Base-by-base conservation (phyloP, 495 filamentous ascomycete genomes). In the Aspergillus nanangensis region DNA sequence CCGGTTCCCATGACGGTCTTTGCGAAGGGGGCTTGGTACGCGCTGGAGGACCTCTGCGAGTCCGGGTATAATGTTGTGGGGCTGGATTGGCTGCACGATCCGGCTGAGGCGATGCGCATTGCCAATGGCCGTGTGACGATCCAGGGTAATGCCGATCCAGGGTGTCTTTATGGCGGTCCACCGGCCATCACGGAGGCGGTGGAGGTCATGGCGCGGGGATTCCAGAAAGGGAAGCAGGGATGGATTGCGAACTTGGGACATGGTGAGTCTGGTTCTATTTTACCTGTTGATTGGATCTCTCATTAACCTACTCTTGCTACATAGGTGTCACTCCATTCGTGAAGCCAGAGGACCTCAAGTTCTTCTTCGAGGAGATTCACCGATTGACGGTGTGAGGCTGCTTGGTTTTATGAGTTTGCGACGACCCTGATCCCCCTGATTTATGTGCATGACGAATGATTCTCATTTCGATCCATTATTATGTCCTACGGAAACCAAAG, bases 11-110 rank as follows among this genome's bases (percentile, higher is more conserved):
- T 98, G 93, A 93, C 88, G n/a, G 89, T 96, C 13, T 98, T 98
- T 64, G 90, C 93, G n/a, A 98, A 98, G 70, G 93, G 93, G 3
- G 91, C 93, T n/a, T 95, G 93, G 88, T 95, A 92, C 65, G 90
- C 89, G 3, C 72, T 98, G 23, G 89, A 96, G 51, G 82, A 86
- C 10, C 77, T 91, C 11, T 96, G 91, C 65, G 71, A 88, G 54
- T 81, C 89, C 17, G 90, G 89, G 10, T 98, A 97, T 68, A 82
- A 97, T 51, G 87, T 95, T 23, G 84, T 98, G 40, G 87, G 94
- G 19, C 72, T 98, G 45, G 93, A 98, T 64, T 98, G 93, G 93
- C 79, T 91, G 20, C 88, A 96, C 50, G 89, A 91, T 58, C 88
- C 93, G 3, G 86, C 82, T 4, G 80, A 95, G 51, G 90, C 94